phyloP scores from a whole-genome alignment of 257 asterid species.

The Plantago elongata region DNA sequence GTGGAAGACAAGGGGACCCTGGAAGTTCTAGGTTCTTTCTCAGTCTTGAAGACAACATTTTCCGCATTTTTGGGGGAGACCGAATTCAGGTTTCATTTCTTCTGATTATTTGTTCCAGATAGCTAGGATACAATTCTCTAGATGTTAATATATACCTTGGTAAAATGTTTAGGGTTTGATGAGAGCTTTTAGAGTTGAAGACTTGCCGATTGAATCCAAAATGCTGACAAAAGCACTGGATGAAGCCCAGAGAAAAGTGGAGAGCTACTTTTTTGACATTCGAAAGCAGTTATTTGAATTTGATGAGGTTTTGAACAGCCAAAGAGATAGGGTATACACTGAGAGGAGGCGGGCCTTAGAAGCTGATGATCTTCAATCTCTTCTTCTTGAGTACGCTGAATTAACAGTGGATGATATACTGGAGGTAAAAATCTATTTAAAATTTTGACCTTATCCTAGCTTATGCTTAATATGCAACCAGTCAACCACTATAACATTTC shows the following conservation, averaged over 20 bases:
- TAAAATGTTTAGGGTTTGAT: slow-evolving; percentile 69
- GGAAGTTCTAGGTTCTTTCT: slow-evolving; percentile 99
- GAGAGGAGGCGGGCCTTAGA: slow-evolving; percentile 95
- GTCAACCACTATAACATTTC: slow-evolving; percentile 13
- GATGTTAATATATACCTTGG: slow-evolving; percentile 21
- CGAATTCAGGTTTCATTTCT: slow-evolving; percentile 69
- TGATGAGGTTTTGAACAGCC: slow-evolving; percentile 97
- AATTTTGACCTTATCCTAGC: slow-evolving; percentile 12
- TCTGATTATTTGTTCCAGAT: slow-evolving; percentile 20
- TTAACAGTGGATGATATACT: slow-evolving; percentile 95
- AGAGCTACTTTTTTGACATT: slow-evolving; percentile 94
- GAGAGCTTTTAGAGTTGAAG: slow-evolving; percentile 99
- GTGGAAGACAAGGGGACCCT: slow-evolving; percentile 99
- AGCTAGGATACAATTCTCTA: slow-evolving; percentile 13
- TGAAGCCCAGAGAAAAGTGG: slow-evolving; percentile 99
- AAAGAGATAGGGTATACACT: slow-evolving; percentile 90
- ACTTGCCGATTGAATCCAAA: slow-evolving; percentile 95
- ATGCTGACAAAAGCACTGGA: slow-evolving; percentile 96
- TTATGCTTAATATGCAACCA: slow-evolving; percentile 18
- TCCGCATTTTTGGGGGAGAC: slow-evolving; percentile 98
- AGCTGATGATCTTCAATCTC: slow-evolving; percentile 82
- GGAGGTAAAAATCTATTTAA: slow-evolving; percentile 44
- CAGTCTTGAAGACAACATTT: slow-evolving; percentile 96
- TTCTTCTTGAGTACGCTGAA: slow-evolving; percentile 92
- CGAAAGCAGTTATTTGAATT: slow-evolving; percentile 91